phyloP scores from a whole-genome alignment of 2,329 filamentous ascomycete genomes.

The Xylaria sp. region DNA sequence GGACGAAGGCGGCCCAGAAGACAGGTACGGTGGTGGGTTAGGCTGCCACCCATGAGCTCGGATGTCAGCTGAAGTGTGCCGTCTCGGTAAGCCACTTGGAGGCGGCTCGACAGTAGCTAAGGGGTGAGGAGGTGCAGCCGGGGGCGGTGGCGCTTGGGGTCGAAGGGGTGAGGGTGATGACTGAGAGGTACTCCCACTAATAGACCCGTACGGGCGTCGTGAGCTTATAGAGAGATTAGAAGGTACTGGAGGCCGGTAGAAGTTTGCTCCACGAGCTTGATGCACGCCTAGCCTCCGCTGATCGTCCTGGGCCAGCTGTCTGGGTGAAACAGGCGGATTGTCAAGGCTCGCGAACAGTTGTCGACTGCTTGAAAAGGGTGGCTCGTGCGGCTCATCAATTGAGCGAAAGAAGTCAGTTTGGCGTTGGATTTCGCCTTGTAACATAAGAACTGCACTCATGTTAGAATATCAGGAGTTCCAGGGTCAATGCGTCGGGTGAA shows the following conservation, averaged over 20 bases:
- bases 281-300: constrained; percentile 70
- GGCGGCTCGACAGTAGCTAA: constrained; percentile 64
- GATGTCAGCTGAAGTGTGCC: constrained; percentile 96
- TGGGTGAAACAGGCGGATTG: constrained; percentile 81
- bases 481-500: constrained; percentile 15
- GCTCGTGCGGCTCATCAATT: constrained; percentile 69
- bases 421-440: constrained; percentile 64
- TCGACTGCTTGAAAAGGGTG: constrained; percentile 64
- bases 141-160: constrained; percentile 66
- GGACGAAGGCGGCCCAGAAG: constrained; percentile 57
- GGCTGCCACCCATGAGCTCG: constrained; percentile 80
- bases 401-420: constrained; percentile 60
- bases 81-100: constrained; percentile 72
- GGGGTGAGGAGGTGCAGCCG: constrained; percentile 61
- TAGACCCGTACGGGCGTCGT: constrained; percentile 82
- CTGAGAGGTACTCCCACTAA: constrained; percentile 67
- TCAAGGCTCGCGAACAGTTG: constrained; percentile 70
- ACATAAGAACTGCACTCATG: constrained; percentile 49
- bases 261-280: constrained; percentile 58
- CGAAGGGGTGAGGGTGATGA: constrained; percentile 76
- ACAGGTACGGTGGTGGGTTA: constrained; percentile 64
- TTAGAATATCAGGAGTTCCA: constrained; percentile 33
- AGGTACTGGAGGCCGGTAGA: constrained; percentile 77
- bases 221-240: constrained; percentile 80
- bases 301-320: constrained; percentile 85